These are phyloP conservation scores for Alternaria conjuncta DNA, from an alignment of 2,329 filamentous ascomycete species.

Conservation along the genomic window DNA sequence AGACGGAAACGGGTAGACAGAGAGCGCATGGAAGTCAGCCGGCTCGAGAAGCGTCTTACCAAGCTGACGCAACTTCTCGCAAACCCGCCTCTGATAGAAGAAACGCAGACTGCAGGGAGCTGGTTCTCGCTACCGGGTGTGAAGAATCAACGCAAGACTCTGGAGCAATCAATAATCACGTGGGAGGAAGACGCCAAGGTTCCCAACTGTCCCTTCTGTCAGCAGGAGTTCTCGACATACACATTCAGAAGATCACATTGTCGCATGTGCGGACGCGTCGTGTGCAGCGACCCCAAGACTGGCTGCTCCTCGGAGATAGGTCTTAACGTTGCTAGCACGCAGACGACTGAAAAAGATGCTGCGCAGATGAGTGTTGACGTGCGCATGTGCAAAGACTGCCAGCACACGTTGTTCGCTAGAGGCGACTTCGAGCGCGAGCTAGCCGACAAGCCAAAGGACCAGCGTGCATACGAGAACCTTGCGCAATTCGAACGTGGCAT, in stretches of 20 bases:
- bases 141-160: slow-evolving; percentile 75
- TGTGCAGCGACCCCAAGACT: slow-evolving; percentile 87
- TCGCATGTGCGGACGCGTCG: slow-evolving; percentile 88
- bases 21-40: slow-evolving; percentile 83
- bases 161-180: slow-evolving; percentile 91
- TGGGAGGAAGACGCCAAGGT: slow-evolving; percentile 94
- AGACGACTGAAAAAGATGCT: slow-evolving; percentile 52
- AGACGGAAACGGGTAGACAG: slow-evolving; percentile 81
- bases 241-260: slow-evolving; percentile 94
- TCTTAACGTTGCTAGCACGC: slow-evolving; percentile 68
- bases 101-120: slow-evolving; percentile 56
- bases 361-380: slow-evolving; percentile 76
- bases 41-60: slow-evolving; percentile 89
- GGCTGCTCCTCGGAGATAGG: slow-evolving; percentile 84
- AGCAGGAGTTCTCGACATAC: slow-evolving; percentile 94
- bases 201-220: slow-evolving; percentile 85
- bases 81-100: slow-evolving; percentile 70
- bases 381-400: slow-evolving; percentile 92
- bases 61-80: slow-evolving; percentile 86
- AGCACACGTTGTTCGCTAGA: slow-evolving; percentile 71
- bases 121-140: slow-evolving; percentile 64
- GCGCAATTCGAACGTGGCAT: slow-evolving; percentile 89
- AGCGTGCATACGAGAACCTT: slow-evolving; percentile 82
- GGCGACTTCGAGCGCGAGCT: slow-evolving; percentile 79
- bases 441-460: slow-evolving; percentile 71